These are phyloP conservation scores for Epichloe hybrida DNA, from an alignment of 2,329 filamentous ascomycete species.

Conservation along the genomic window DNA sequence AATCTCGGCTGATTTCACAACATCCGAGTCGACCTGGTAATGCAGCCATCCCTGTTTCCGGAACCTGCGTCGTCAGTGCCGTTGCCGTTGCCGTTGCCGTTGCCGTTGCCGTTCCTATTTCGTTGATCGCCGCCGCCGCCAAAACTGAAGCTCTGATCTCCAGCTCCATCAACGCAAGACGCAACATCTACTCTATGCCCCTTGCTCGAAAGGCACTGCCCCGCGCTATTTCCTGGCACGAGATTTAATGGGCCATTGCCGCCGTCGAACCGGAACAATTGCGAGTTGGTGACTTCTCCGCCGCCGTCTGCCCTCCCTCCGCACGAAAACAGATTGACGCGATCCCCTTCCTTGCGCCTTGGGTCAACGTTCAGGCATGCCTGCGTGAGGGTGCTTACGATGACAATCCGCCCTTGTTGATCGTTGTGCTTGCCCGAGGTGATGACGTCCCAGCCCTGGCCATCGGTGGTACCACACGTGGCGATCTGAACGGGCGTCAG, in stretches of 20 bases:
- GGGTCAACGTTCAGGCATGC: slow-evolving; percentile 45
- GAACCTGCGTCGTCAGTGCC: too few species aligned
- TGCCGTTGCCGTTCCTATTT: background rate
- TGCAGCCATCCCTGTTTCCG: too few species aligned
- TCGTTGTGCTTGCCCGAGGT: slow-evolving; percentile 38
- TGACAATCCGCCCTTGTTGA: slow-evolving; percentile 29
- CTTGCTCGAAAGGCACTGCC: slow-evolving; percentile 27
- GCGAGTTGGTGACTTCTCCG: slow-evolving; percentile 35
- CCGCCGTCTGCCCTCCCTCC: slow-evolving; percentile 42
- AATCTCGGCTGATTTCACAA: too few species aligned
- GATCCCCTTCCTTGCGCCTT: slow-evolving; percentile 18
- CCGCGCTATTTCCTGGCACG: slow-evolving; percentile 28
- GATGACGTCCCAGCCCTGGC: slow-evolving; percentile 34
- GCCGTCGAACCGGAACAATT: slow-evolving; percentile 35
- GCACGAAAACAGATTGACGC: slow-evolving; percentile 44
- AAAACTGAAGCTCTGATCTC: slow-evolving; percentile 2
- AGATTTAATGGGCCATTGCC: slow-evolving; percentile 28
- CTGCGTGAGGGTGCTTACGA: slow-evolving; percentile 44
- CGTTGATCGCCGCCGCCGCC: background rate
- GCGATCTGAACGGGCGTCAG: slow-evolving; percentile 31
- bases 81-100: background rate
- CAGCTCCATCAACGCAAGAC: background rate
- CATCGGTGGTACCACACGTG: slow-evolving; percentile 27
- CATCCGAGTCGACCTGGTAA: too few species aligned
- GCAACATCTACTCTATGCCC: slow-evolving; percentile 21